Base-by-base conservation (phyloP, 306 rosid species). In the Dicorynia guianensis region DNA sequence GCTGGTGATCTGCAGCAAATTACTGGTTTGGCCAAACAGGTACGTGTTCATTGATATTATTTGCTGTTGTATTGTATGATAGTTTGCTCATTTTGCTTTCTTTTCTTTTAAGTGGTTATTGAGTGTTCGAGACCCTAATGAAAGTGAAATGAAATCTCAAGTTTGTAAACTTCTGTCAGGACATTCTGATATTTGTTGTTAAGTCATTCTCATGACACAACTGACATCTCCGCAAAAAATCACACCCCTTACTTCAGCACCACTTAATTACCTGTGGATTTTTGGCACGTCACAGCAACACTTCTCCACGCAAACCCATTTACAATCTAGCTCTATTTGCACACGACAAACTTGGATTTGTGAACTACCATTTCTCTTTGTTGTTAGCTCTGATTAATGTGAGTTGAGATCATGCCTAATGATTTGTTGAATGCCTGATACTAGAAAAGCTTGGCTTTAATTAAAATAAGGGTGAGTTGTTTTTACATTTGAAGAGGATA, bases 1-100 rank as follows among this genome's bases (percentile, higher is more conserved):
- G 97, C 91, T 69, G 97, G 98, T 82, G 99, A 95, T 78, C 82
- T 95, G 88, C 96, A 90, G 80, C 99, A 95, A 85, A 92, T 92
- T 75, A 89, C 99, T 57, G 73, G 97, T 65, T 85, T 95, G 85
- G 99, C 99, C 61, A 95, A 83, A 84, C 99, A 95, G 97, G 99
- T 93, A 81, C 65, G 38, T 65, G 14, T 62, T 67, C 35, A 5
- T 71, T 35, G 33, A 61, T 48, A 11, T 55, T 25, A 67, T 75
- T 33, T 75, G 57, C 60, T 60, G 42, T 48, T 33, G n/a, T 30
- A 11, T 17, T 2, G 0, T 35, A 10, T 43, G 13, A 12, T 2
- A 5, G 15, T 25, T 43, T 64, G 44, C 76, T 61, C 11, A 2
- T 60, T 50, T 47, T 72, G 15, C 11, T 30, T 39, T 25, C 5